Conservation (phyloP, 306 rosid genomes). For the Hylodesmum podocarpum region DNA sequence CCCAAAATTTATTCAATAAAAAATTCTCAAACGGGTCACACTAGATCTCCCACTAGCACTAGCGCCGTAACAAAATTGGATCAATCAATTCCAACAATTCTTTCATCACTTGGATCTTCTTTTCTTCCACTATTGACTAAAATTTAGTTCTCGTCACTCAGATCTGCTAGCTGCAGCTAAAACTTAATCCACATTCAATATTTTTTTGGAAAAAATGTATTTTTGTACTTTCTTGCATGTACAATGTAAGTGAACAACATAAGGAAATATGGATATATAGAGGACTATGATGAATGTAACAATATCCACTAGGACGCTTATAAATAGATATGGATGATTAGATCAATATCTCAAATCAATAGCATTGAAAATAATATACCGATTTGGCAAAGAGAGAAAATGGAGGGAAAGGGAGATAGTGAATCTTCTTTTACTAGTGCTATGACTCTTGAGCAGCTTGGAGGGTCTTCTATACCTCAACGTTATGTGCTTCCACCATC, state of each 20-base stretch:
- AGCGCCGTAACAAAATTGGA: neutral
- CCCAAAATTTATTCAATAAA: neutral
- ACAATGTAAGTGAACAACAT: conserved; percentile 29
- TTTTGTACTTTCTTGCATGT: neutral
- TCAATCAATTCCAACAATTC: neutral
- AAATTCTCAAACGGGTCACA: neutral
- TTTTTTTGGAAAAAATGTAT: neutral
- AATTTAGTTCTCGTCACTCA: neutral
- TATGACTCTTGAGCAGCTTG: conserved; percentile 30
- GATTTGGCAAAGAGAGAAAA: conserved; percentile 13
- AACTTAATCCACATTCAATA: neutral
- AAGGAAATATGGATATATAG: conserved; percentile 7
- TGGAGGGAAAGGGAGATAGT: conserved; percentile 17
- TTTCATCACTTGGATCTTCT: neutral
- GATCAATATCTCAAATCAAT: neutral
- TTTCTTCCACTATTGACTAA: neutral
- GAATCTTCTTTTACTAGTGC: conserved; percentile 37
- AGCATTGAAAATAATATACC: neutral
- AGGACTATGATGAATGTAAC: neutral
- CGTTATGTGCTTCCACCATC: conserved; percentile 54
- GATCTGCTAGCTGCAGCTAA: neutral
- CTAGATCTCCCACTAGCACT: neutral
- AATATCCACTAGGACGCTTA: neutral
- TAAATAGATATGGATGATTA: conserved; percentile 4
- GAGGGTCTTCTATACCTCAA: conserved; percentile 43